A percentile compares a stretch with the other conserved stretches of the same genome.
Evolutionary conservation across 805 yeast species (phyloP).

Genomic region (Metschnikowia sp.): DNA sequence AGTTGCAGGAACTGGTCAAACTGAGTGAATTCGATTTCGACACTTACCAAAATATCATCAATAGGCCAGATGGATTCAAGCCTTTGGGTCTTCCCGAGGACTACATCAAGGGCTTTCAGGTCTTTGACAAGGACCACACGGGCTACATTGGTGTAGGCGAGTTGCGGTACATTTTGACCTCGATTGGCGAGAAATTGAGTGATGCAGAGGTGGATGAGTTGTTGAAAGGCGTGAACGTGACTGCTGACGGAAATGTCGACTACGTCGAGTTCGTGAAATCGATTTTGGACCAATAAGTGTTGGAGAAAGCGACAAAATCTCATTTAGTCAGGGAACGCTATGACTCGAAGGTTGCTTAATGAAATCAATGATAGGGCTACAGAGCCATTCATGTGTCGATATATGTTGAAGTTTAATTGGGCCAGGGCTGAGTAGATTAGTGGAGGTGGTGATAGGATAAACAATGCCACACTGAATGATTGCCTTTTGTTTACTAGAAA

Average conservation of each 20-base stretch:
- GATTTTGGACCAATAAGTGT: constrained; percentile 75
- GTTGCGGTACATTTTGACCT: constrained; percentile 88
- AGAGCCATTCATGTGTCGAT: too few relatives aligned
- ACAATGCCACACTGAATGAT: too few relatives aligned
- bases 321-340: too few relatives aligned
- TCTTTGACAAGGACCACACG: constrained; percentile 91
- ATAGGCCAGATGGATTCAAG: constrained; percentile 86
- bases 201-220: constrained; percentile 94
- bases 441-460: too few relatives aligned
- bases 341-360: too few relatives aligned
- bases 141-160: constrained; percentile 98
- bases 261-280: constrained; percentile 93
- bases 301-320: too few relatives aligned
- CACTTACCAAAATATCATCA: constrained; percentile 69
- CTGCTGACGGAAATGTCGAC: constrained; percentile 91
- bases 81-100: constrained; percentile 86
- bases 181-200: constrained; percentile 89
- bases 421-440: too few relatives aligned
- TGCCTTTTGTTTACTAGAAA: too few relatives aligned
- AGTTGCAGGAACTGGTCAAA: constrained; percentile 40
- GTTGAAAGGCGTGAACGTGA: constrained; percentile 90
- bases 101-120: constrained; percentile 90
- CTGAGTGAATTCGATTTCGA: constrained; percentile 63
- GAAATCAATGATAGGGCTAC: neutral
- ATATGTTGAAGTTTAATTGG: too few relatives aligned